Evolutionary conservation across 2,329 filamentous ascomycete genomes (phyloP).

Genomic region (Botryotinia narcissicola): DNA sequence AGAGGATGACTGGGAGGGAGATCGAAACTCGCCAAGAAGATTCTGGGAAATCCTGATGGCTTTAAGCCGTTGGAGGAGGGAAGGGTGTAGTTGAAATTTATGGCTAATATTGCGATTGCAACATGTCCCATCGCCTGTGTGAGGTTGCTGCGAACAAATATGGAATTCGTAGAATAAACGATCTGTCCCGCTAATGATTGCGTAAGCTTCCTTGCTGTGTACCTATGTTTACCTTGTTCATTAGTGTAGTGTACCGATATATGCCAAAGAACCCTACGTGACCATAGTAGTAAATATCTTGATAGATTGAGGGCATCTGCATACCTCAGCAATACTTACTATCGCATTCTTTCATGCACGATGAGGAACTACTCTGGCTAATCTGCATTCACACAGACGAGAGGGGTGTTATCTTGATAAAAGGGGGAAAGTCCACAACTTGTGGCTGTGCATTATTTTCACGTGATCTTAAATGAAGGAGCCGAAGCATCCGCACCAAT

Average conservation of each 20-base stretch:
- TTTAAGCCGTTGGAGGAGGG: background rate
- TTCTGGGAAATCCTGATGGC: background rate
- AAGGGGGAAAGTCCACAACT: background rate
- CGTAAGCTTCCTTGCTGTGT: background rate
- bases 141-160: background rate
- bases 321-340: background rate
- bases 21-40: background rate
- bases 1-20: background rate
- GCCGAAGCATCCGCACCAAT: conserved; percentile 13
- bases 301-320: background rate
- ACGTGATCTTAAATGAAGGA: background rate
- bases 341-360: background rate
- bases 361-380: background rate
- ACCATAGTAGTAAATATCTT: background rate
- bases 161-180: background rate
- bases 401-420: background rate
- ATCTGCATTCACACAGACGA: background rate
- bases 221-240: background rate
- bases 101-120: background rate
- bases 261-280: background rate
- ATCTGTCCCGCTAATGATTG: background rate
- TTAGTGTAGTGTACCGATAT: background rate
- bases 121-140: background rate
- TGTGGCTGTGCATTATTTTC: background rate
- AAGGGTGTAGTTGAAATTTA: background rate